phyloP scores from a whole-genome alignment of 305 asterid genomes.

The Fraxinus platypoda region DNA sequence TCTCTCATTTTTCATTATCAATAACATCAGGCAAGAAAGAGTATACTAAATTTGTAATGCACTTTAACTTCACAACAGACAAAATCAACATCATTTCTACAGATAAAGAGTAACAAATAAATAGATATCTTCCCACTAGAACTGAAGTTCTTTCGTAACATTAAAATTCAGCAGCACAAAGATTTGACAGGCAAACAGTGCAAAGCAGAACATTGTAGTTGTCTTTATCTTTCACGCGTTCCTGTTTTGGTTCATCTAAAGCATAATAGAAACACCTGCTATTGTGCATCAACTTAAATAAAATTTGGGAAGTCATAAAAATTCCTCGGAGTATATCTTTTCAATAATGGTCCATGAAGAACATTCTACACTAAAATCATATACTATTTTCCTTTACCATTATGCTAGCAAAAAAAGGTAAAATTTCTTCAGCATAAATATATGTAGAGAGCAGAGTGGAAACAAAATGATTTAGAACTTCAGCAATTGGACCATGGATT shows the following conservation, averaged over 20 bases:
- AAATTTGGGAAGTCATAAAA: not conserved
- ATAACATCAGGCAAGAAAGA: not conserved
- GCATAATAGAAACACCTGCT: not conserved
- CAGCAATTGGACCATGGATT: not conserved
- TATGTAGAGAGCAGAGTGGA: not conserved
- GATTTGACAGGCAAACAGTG: not conserved
- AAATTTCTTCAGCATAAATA: not conserved
- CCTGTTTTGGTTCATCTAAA: not conserved
- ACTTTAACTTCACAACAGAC: not conserved
- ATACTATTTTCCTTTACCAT: not conserved
- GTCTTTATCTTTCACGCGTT: not conserved
- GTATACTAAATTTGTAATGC: not conserved
- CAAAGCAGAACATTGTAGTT: not conserved
- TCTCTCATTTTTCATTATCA: slow-evolving; percentile 7
- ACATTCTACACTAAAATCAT: not conserved
- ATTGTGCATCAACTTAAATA: not conserved
- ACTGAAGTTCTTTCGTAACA: not conserved
- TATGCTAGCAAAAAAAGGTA: not conserved
- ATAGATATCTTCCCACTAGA: not conserved
- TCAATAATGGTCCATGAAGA: not conserved
- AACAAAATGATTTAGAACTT: not conserved
- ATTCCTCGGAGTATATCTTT: not conserved
- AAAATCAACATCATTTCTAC: not conserved
- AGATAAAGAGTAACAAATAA: not conserved
- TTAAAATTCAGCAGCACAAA: not conserved